Evolutionary conservation across 352 stramenopile species (phyloP).

Genomic region (Globisporangium middletonii): DNA sequence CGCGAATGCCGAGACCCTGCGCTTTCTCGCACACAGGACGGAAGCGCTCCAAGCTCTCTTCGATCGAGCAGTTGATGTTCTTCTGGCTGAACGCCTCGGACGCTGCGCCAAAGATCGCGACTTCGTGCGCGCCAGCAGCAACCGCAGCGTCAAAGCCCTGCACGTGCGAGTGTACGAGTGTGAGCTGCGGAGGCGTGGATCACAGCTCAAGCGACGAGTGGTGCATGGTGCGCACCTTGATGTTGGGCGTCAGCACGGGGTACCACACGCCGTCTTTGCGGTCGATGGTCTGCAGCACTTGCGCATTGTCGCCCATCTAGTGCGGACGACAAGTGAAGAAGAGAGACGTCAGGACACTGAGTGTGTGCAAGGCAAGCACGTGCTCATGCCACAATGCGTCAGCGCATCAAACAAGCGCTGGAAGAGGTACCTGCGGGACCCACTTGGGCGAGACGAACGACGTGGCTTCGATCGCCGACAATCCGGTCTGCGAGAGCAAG

Average conservation of each 20-base stretch:
- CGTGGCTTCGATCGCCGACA: slow-evolving; percentile 90
- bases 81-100: slow-evolving; percentile 94
- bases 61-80: slow-evolving; percentile 97
- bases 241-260: slow-evolving; percentile 91
- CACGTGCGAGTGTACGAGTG: background rate
- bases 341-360: too few species aligned
- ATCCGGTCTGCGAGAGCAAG: slow-evolving; percentile 84
- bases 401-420: too few species aligned
- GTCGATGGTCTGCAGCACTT: slow-evolving; percentile 86
- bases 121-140: slow-evolving; percentile 82
- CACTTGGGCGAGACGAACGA: slow-evolving; percentile 97
- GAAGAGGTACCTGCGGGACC: slow-evolving; percentile 83
- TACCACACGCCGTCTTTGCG: slow-evolving; percentile 80
- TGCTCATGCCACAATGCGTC: background rate
- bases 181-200: too few species aligned
- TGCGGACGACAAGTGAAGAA: slow-evolving; percentile 4
- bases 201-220: background rate
- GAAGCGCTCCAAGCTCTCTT: slow-evolving; percentile 93
- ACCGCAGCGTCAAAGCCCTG: slow-evolving; percentile 87
- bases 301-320: slow-evolving; percentile 90
- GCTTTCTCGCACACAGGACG: slow-evolving; percentile 84
- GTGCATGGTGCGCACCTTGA: slow-evolving; percentile 51
- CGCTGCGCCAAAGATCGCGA: slow-evolving; percentile 94
- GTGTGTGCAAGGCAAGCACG: too few species aligned
- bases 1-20: slow-evolving; percentile 65